Percentiles rank a stretch among this genome's conserved stretches.
Conservation (phyloP, 2,329 filamentous ascomycete species). For the Cladosporium sp. region DNA sequence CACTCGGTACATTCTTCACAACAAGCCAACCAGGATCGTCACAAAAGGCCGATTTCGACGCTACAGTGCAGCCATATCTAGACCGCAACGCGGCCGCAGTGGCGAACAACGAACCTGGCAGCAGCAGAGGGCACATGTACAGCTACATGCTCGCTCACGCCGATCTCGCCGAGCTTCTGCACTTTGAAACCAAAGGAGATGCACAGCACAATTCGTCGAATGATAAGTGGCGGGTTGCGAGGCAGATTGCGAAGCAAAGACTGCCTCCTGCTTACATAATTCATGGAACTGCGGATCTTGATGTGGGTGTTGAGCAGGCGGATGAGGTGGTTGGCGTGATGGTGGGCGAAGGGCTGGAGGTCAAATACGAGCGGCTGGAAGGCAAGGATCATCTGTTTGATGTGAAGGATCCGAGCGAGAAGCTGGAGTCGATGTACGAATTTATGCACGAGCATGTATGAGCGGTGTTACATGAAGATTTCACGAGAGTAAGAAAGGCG, state of each 20-base stretch:
- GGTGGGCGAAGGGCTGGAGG: slow-evolving; percentile 28
- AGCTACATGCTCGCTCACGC: slow-evolving; percentile 32
- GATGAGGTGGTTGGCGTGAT: slow-evolving; percentile 35
- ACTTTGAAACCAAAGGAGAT: background rate
- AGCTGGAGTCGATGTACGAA: slow-evolving; percentile 30
- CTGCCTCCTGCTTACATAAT: slow-evolving; percentile 33
- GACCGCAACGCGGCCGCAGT: slow-evolving; percentile 27
- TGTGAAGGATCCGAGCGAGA: slow-evolving; percentile 24
- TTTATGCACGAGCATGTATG: slow-evolving; percentile 33
- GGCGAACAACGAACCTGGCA: slow-evolving; percentile 25
- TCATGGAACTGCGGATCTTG: slow-evolving; percentile 32
- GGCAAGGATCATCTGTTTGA: slow-evolving; percentile 34
- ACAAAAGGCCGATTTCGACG: slow-evolving; percentile 6
- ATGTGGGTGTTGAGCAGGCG: slow-evolving; percentile 33
- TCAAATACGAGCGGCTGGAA: slow-evolving; percentile 30
- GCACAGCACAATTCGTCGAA: slow-evolving; percentile 22
- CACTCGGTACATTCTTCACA: slow-evolving; percentile 34
- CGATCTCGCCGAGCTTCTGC: slow-evolving; percentile 29
- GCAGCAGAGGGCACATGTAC: slow-evolving; percentile 28
- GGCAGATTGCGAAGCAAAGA: slow-evolving; percentile 27
- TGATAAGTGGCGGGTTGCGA: slow-evolving; percentile 30
- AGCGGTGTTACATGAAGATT: background rate
- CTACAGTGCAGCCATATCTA: slow-evolving; percentile 25
- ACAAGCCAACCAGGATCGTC: slow-evolving; percentile 25
- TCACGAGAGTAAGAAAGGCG: background rate